Evolutionary conservation across 306 rosid genomes (phyloP).

Genomic region (Inga leiocalycina): DNA sequence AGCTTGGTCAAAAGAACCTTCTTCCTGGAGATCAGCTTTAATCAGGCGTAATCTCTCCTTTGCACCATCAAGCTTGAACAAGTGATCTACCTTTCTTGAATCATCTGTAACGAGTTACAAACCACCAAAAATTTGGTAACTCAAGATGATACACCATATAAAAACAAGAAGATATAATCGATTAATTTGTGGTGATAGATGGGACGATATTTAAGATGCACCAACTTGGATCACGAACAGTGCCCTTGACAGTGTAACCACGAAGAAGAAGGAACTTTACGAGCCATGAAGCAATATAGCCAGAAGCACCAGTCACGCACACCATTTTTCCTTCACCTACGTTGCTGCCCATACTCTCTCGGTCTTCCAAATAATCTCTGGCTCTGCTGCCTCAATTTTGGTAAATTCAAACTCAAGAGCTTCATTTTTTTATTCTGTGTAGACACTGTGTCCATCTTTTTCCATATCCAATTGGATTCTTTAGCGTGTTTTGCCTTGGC

Average conservation of each 20-base stretch:
- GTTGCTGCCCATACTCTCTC: constrained; percentile 30
- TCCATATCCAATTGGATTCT: neutral
- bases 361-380: neutral
- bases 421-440: neutral
- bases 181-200: neutral
- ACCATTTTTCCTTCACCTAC: constrained; percentile 38
- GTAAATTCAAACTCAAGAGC: neutral
- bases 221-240: constrained; percentile 13
- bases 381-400: neutral
- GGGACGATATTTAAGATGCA: neutral
- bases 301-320: constrained; percentile 60
- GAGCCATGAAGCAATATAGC: constrained; percentile 59
- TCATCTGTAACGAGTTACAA: neutral
- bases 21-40: constrained; percentile 12
- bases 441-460: neutral
- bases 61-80: constrained; percentile 1
- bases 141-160: neutral
- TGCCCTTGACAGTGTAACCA: constrained; percentile 30
- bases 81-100: constrained; percentile 6
- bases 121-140: neutral
- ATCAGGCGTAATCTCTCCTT: constrained; percentile 3
- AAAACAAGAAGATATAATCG: neutral
- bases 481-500: neutral
- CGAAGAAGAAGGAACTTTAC: constrained; percentile 52
- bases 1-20: constrained; percentile 9